Base-by-base conservation (phyloP, 331 rosid species). In the Malus hybrid region DNA sequence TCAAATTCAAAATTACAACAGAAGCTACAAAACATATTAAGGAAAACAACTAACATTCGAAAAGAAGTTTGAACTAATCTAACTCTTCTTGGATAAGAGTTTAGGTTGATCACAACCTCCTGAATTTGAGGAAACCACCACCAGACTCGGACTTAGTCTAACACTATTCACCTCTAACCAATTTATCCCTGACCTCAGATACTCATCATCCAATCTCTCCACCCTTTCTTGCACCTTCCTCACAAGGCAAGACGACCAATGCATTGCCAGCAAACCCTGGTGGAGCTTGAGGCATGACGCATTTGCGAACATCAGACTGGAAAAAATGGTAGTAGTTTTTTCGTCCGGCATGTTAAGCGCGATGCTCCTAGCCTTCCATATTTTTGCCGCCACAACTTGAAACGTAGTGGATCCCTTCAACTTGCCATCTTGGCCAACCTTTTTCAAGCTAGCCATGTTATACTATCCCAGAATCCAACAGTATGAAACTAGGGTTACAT, bases 221-320 rank as follows among this genome's bases (percentile, higher is more conserved):
- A 85, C 52, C 61, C 91, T 88, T 67, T 85, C 91, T 77, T 85
- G 82, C 46, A 85, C 91, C 75, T 79, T 86, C 65, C 77, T 78
- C 61, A 80, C 72, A 19, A 52, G 74, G 42, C 9, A 77, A 63
- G 67, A 77, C 71, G 1, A 89, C 86, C 80, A 89, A 76, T 5
- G 93, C 93, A 32, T 89, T 89, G 0, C 93, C 93, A 5, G 89
- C 86, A 36, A 89, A 89, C 2, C 85, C 84, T 2, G 69, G 31
- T 6, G 74, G 81, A 14, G 77, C 83, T 52, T 73, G 75, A 4
- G 93, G 88, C n/a, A 74, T 64, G 13, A 86, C 19, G 76, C 66
- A 76, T 82, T 81, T 85, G 61, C 91, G 77, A 3, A 66, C 78
- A 59, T 89, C 88, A 0, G 85, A 83, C 46, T 0, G 91, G 91